A percentile compares a stretch with the other conserved stretches of the same genome.
Evolutionary conservation across 2,329 filamentous ascomycete genomes (phyloP).

Genomic region (Magnaporthiopsis rhizophila): DNA sequence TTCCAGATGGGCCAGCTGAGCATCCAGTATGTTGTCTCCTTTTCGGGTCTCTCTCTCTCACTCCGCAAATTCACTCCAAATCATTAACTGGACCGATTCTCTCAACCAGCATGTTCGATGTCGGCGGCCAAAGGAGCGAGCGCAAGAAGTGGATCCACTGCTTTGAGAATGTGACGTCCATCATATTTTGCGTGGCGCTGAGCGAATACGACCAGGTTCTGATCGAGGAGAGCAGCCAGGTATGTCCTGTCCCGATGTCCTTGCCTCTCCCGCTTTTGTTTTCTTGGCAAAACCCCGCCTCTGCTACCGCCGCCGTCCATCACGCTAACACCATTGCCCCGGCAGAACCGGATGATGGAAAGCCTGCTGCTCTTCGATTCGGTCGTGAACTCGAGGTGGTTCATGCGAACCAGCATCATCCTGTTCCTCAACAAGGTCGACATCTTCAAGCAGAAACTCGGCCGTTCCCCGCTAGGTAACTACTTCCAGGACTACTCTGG

Average conservation of each 20-base stretch:
- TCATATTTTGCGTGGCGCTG: constrained; percentile 96
- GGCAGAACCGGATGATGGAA: constrained; percentile 98
- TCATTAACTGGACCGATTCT: not conserved
- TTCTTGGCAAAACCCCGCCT: not conserved
- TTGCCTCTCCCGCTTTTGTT: not conserved
- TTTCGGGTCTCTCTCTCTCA: not conserved
- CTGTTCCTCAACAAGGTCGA: constrained; percentile 99
- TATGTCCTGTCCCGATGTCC: constrained; percentile 32
- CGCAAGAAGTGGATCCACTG: constrained; percentile 99
- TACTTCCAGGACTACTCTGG: constrained; percentile 98
- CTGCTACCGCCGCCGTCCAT: constrained; percentile 5
- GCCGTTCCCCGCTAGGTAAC: constrained; percentile 79
- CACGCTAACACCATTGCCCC: too few species aligned
- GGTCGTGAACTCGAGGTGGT: constrained; percentile 97
- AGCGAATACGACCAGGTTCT: constrained; percentile 98
- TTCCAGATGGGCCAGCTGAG: constrained; percentile 98
- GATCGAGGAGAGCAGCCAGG: constrained; percentile 94
- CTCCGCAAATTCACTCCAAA: not conserved
- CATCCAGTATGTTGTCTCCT: constrained; percentile 69
- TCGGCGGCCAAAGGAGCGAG: constrained; percentile 93
- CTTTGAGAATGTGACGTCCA: constrained; percentile 98
- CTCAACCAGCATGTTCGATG: constrained; percentile 84
- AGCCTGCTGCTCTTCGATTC: constrained; percentile 94
- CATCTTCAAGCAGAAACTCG: constrained; percentile 91
- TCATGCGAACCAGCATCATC: constrained; percentile 98